Base-by-base conservation (phyloP, 2,329 filamentous ascomycete species). In the Aspergillus brunneoviolaceus region DNA sequence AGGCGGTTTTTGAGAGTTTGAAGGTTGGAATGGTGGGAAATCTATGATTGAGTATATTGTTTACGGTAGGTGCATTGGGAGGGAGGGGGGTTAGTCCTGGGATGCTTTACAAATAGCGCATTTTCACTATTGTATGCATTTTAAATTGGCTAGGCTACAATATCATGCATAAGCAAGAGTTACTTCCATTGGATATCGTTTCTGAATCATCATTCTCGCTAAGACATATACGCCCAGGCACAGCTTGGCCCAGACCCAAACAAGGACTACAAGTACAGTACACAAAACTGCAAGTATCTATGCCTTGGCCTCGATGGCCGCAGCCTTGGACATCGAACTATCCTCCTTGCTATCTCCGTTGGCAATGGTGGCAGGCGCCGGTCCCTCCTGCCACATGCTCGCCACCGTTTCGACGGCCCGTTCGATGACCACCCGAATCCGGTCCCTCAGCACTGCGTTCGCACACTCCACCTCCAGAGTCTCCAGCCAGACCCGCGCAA, bases 401-500 rank as follows among this genome's bases (percentile, higher is more conserved):
- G 90, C 90, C 14, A 93, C 91, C 27, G 92, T 90, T 80, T 97
- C 93, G 3, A 94, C 89, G 0, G 90, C 93, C 66, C 92, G 84
- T 75, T 98, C 94, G 11, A 97, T 90, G 9, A 99, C 92, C 1
- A 91, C 92, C 67, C 89, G 85, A 5, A 99, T 91, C 60, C 95
- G 84, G 74, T 96, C 94, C 51, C 87, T 87, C 70, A 96, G 85
- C 19, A 91, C 86, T 64, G 87, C 86, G 65, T 92, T 92, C 57
- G 80, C 80, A 74, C 92, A 96, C 76, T 98, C 95, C 4, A 99
- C 90, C 68, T 96, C 92, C 49, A 98, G 77, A 67, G 90, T 87
- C 81, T 98, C 95, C 45, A 99, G 80, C 93, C 94, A 98, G 6
- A 99, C 89, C 63, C 87, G 90, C 6, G 94, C 95, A 56, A 89